Percentiles rank a stretch among this genome's conserved stretches.
Conservation (phyloP, 1,284 basidiomycete species). For the Meira nashicola region DNA sequence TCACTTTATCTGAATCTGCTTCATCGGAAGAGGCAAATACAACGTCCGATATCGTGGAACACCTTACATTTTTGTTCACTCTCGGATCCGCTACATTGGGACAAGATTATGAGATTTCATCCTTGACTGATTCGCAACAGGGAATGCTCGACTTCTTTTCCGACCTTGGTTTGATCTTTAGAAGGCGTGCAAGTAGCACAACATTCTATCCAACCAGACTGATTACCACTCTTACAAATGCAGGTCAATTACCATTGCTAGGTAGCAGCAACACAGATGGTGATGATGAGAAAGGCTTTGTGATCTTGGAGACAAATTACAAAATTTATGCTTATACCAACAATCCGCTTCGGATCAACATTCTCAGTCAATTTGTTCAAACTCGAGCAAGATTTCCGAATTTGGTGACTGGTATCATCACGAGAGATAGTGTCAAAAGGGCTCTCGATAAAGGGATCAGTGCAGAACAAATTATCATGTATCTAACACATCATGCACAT, state of each 20-base stretch:
- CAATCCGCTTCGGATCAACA: conserved; percentile 91
- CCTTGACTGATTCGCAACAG: conserved; percentile 71
- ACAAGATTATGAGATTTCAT: conserved; percentile 70
- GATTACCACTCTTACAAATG: conserved; percentile 81
- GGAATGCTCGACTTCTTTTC: conserved; percentile 86
- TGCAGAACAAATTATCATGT: conserved; percentile 94
- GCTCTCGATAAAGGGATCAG: conserved; percentile 92
- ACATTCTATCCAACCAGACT: conserved; percentile 89
- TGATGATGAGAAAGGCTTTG: conserved; percentile 66
- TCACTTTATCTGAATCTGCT: conserved; percentile 16
- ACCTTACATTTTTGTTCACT: conserved; percentile 80
- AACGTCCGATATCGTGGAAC: conserved; percentile 78
- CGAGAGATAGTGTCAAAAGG: conserved; percentile 87
- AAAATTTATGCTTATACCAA: conserved; percentile 96
- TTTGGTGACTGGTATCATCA: conserved; percentile 88
- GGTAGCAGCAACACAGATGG: conserved; percentile 2
- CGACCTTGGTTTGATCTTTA: conserved; percentile 88
- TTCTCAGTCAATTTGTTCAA: conserved; percentile 87
- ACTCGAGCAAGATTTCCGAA: conserved; percentile 93
- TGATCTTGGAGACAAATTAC: conserved; percentile 97
- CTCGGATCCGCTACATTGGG: conserved; percentile 46
- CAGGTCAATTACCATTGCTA: conserved; percentile 55
- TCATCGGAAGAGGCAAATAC: conserved; percentile 29
- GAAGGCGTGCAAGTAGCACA: conserved; percentile 57
- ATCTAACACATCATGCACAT: conserved; percentile 88